Base-by-base conservation (phyloP, 2,329 filamentous ascomycete genomes). In the Cylindrodendrum hubeiense region DNA sequence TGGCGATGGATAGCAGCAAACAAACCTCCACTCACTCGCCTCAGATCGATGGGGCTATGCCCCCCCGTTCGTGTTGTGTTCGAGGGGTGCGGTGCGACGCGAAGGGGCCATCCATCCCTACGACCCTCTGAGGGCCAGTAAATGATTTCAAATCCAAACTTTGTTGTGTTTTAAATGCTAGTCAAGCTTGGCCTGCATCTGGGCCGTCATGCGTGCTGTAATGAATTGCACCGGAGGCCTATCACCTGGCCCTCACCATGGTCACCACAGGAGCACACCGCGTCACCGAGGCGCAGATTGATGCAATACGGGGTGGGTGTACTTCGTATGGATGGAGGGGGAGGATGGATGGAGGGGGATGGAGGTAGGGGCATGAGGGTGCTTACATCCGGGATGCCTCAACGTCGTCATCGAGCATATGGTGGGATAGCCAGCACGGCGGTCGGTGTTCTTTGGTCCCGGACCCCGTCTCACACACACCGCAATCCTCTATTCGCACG, bases 41-140 rank as follows among this genome's bases (percentile, higher is more conserved):
- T 46, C 46, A 62, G 39, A 57, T 57, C 28, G 24, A 51, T 33
- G 59, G 55, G 60, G 60, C 46, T 57, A 51, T 62, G 60, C 44
- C n/a, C 28, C 21, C 17, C 34, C n/a, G n/a, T 21, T 46, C 13
- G 43, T 28, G 39, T 10, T 12, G 26, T 21, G 24, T 62, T 47
- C 17, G 53, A 21, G 33, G 28, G 33, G 26, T 15, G 21, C n/a
- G 47, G 37, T 19, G 33, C 34, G 37, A 52, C 24, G 30, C 17
- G 12, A 24, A 24, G 4, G 17, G 17, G 22, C 15, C 37, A 8
- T 34, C 3, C 15, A 43, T 46, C 28, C 21, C 21, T 33, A 39
- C 33, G n/a, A 26, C 10, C 26, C 26, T 52, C 19, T 53, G 37
- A 57, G 57, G 8, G 30, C 49, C 54, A 57, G 49, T 39, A 13